phyloP scores from a whole-genome alignment of 805 yeast species.

The Teunomyces atbi region DNA sequence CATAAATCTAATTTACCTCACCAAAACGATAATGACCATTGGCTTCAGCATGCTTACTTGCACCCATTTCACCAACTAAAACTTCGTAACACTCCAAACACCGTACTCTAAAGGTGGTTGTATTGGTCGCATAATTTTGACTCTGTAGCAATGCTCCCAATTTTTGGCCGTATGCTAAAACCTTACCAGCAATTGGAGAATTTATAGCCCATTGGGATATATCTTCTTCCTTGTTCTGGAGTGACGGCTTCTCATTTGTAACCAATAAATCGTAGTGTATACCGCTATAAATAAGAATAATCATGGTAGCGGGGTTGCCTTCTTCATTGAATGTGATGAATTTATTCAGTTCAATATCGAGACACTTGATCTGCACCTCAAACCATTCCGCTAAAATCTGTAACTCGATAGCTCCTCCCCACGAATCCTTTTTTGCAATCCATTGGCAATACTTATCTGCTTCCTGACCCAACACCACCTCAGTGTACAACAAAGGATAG shows the following conservation, averaged over 20 bases:
- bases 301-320: conserved; percentile 38
- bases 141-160: conserved; percentile 47
- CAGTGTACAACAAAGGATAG: conserved; percentile 45
- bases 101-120: conserved; percentile 53
- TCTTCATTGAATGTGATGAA: conserved; percentile 49
- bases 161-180: conserved; percentile 36
- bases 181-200: conserved; percentile 25
- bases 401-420: conserved; percentile 86
- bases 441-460: conserved; percentile 52
- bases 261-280: conserved; percentile 68
- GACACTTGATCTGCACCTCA: conserved; percentile 51
- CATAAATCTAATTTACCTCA: conserved; percentile 36
- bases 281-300: conserved; percentile 63
- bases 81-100: conserved; percentile 55
- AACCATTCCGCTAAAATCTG: conserved; percentile 57
- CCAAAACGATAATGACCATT: conserved; percentile 66
- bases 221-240: conserved; percentile 31
- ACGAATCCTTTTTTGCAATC: conserved; percentile 58
- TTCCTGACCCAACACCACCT: conserved; percentile 56
- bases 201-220: conserved; percentile 41
- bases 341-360: conserved; percentile 63
- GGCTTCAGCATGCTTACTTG: conserved; percentile 58
- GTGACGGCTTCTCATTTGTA: background rate
- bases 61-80: conserved; percentile 63
- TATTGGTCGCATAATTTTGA: conserved; percentile 63